A percentile compares a stretch with the other conserved stretches of the same genome.
phyloP scores from a whole-genome alignment of 1,284 basidiomycete species.

The Takashimella koratensis region DNA sequence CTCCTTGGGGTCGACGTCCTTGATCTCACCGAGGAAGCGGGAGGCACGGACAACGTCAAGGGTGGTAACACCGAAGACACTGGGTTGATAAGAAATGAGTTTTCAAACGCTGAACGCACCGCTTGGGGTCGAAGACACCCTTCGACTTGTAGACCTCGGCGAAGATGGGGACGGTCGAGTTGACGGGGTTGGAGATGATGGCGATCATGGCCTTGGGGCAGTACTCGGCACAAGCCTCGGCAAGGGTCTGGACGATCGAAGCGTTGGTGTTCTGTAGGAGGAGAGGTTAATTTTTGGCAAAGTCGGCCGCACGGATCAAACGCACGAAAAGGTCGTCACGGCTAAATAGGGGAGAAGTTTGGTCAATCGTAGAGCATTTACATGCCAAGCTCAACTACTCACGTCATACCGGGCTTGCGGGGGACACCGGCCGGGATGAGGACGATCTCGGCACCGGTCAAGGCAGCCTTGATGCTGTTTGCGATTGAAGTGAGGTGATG shows the following conservation, averaged over 20 bases:
- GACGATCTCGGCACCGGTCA: conserved; percentile 82
- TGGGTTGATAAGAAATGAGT: conserved; percentile 36
- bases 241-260: conserved; percentile 90
- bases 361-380: background rate
- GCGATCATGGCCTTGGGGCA: conserved; percentile 90
- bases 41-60: conserved; percentile 96
- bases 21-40: conserved; percentile 83
- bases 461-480: conserved; percentile 74
- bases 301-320: conserved; percentile 4
- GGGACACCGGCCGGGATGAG: conserved; percentile 98
- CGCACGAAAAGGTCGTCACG: conserved; percentile 49
- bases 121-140: conserved; percentile 85
- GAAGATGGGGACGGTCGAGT: conserved; percentile 96
- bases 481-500: conserved; percentile 49
- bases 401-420: conserved; percentile 80
- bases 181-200: conserved; percentile 95
- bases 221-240: conserved; percentile 75
- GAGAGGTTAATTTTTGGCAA: background rate
- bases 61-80: conserved; percentile 96
- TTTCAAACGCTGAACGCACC: conserved; percentile 52
- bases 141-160: conserved; percentile 92
- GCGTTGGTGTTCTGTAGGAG: conserved; percentile 66
- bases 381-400: conserved; percentile 55
- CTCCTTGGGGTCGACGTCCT: conserved; percentile 61
- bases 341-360: conserved; percentile 13